phyloP scores from a whole-genome alignment of 306 rosid genomes.

The Datisca glomerata region DNA sequence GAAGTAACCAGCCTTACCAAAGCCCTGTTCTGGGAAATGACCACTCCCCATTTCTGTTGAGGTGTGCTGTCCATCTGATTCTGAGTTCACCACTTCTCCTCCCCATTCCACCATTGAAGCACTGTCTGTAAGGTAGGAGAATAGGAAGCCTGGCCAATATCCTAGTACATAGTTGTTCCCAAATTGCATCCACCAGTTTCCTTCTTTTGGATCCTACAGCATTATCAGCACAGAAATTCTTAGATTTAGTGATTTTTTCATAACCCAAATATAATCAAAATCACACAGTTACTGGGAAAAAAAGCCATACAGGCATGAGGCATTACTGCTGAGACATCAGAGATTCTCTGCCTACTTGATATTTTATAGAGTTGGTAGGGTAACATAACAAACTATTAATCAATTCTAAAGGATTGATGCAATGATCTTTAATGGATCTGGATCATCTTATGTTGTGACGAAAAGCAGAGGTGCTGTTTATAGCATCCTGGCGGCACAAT shows the following conservation, averaged over 20 bases:
- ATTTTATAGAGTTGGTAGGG: neutral
- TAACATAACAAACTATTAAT: too few species aligned
- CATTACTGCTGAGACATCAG: neutral
- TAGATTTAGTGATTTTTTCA: too few species aligned
- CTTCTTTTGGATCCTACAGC: conserved; percentile 85
- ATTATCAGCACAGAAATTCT: too few species aligned
- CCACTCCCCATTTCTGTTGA: conserved; percentile 91
- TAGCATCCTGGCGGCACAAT: too few species aligned
- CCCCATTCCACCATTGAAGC: conserved; percentile 97
- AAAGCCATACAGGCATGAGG: too few species aligned
- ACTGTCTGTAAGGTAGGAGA: conserved; percentile 78
- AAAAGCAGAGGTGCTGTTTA: too few species aligned
- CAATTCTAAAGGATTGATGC: too few species aligned
- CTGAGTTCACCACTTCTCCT: conserved; percentile 81
- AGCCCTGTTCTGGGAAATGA: conserved; percentile 74
- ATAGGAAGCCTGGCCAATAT: conserved; percentile 81
- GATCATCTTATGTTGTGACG: too few species aligned
- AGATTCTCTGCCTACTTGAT: neutral
- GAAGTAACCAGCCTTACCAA: conserved; percentile 76
- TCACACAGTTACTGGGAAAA: too few species aligned
- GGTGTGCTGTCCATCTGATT: conserved; percentile 66
- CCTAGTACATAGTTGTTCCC: conserved; percentile 70
- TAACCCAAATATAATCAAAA: too few species aligned
- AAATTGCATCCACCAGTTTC: conserved; percentile 98
- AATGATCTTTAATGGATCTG: too few species aligned